Evolutionary conservation across 352 stramenopile species (phyloP), one percentile per base, ranked within the genome.

Genomic region (Globisporangium irregulare): DNA sequence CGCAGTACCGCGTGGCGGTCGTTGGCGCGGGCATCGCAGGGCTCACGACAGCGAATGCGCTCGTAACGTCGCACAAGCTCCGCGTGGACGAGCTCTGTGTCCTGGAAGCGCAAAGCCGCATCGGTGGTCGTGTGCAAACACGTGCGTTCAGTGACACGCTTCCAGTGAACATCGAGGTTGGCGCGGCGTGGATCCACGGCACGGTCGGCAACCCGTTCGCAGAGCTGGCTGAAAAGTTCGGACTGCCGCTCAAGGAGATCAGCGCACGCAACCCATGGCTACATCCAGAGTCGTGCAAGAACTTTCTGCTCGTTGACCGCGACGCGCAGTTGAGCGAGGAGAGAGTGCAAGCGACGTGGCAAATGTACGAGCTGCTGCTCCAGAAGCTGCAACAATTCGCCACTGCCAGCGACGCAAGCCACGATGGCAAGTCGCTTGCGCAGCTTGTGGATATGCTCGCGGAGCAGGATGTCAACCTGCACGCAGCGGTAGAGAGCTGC

Each of bases 171-270:
- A 70, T 90, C 55, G 82, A 90, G 54, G 68, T 81, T 22, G 82
- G 80, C 14, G 78, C 82, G 10, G 82, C 82, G 41, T 90, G 80
- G 82, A 86, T 90, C 59, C 80, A 87, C 66, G 82, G 82, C 22
- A 84, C 76, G 1, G 66, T 74, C 4, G 71, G 64, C 46, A 87
- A 88, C 51, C 77, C 66, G 18, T 78, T 91, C 62, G 73, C 80
- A 6, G 66, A 68, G 12, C 67, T 80, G 10, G 84, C 82, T 3
- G 59, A 48, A 6, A 65, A 71, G 38, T 81, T 80, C 41, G 70
- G 73, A 14, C 79, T 92, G 15, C 59, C 62, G n/a, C 71, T 74
- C 25, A 86, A 89, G 38, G 67, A 74, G 53, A 74, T 92, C 43
- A 86, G 78, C 41, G 55, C 73, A 34, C 74, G 80, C 32, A 90